These are phyloP conservation scores for Pseudoperonospora humuli DNA, from an alignment of 352 stramenopile genomes.

Conservation along the genomic window DNA sequence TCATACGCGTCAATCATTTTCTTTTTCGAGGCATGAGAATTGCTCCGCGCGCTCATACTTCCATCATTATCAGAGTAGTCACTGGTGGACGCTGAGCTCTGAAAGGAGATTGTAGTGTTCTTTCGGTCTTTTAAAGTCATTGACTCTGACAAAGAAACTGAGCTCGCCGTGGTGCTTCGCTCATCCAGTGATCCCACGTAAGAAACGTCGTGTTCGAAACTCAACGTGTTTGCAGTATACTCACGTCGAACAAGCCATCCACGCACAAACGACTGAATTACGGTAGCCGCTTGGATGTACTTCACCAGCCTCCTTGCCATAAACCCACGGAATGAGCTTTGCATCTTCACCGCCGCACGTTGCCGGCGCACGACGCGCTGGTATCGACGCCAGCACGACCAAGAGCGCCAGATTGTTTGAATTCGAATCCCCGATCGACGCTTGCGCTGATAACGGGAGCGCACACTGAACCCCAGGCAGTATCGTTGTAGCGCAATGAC, in stretches of 20 bases:
- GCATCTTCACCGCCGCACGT: slow-evolving; percentile 42
- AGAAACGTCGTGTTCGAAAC: slow-evolving; percentile 69
- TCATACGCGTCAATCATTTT: slow-evolving; percentile 53
- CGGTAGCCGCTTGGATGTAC: slow-evolving; percentile 34
- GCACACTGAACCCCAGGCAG: slow-evolving; percentile 51
- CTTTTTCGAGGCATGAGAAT: slow-evolving; percentile 48
- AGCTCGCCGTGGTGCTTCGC: slow-evolving; percentile 36
- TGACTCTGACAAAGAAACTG: slow-evolving; percentile 40
- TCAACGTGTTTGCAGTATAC: slow-evolving; percentile 70
- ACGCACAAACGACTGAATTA: slow-evolving; percentile 75
- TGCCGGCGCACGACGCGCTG: slow-evolving; percentile 28
- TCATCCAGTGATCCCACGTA: slow-evolving; percentile 63
- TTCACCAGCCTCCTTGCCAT: slow-evolving; percentile 35
- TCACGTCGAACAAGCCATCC: slow-evolving; percentile 75
- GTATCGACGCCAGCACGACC: slow-evolving; percentile 40
- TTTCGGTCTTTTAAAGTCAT: slow-evolving; percentile 37
- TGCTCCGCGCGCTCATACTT: slow-evolving; percentile 35
- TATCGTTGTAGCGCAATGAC: slow-evolving; percentile 72
- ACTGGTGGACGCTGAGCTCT: slow-evolving; percentile 47
- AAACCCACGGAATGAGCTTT: slow-evolving; percentile 41
- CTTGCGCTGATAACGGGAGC: slow-evolving; percentile 38
- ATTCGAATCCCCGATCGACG: slow-evolving; percentile 43
- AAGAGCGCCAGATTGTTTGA: slow-evolving; percentile 46
- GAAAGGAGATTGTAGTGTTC: slow-evolving; percentile 47
- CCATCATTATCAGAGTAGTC: slow-evolving; percentile 51